phyloP scores from a whole-genome alignment of 495 filamentous ascomycete species.

The Baudoinia panamericana region DNA sequence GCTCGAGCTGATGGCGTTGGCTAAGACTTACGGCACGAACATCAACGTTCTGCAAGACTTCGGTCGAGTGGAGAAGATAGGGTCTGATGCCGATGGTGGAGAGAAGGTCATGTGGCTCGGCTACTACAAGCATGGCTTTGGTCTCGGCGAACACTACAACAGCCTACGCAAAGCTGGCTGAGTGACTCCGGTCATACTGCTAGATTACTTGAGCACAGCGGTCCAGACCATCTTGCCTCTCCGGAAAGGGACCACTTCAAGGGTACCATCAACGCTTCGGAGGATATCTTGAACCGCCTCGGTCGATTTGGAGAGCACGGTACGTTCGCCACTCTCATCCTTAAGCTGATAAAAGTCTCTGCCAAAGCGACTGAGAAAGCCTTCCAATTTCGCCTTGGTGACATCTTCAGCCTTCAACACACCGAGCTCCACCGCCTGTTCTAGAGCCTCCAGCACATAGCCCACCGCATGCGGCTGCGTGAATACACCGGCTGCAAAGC shows the following conservation, averaged over 20 bases:
- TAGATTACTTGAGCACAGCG: too few species aligned
- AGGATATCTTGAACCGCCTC: slow-evolving; percentile 51
- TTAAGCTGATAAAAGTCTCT: slow-evolving; percentile 55
- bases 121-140: slow-evolving; percentile 87
- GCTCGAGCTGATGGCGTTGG: slow-evolving; percentile 73
- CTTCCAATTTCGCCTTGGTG: slow-evolving; percentile 55
- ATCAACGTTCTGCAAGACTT: slow-evolving; percentile 77
- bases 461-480: slow-evolving; percentile 79
- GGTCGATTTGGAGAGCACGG: slow-evolving; percentile 48
- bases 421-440: slow-evolving; percentile 53
- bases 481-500: slow-evolving; percentile 73
- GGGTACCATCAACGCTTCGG: slow-evolving; percentile 43
- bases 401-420: slow-evolving; percentile 52
- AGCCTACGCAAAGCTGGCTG: slow-evolving; percentile 47
- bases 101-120: slow-evolving; percentile 69
- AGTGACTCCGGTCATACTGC: slow-evolving; percentile 5
- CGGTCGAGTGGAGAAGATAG: slow-evolving; percentile 64
- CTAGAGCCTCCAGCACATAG: slow-evolving; percentile 59
- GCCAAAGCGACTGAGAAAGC: slow-evolving; percentile 65
- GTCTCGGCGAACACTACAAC: slow-evolving; percentile 94
- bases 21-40: slow-evolving; percentile 65
- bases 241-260: slow-evolving; percentile 60
- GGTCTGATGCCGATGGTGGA: slow-evolving; percentile 33
- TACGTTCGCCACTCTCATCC: slow-evolving; percentile 37
- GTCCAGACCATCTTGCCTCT: slow-evolving; percentile 55